A percentile compares a stretch with the other conserved stretches of the same genome.
Evolutionary conservation across 257 asterid genomes (phyloP).

Genomic region (Marsdenia floribunda): DNA sequence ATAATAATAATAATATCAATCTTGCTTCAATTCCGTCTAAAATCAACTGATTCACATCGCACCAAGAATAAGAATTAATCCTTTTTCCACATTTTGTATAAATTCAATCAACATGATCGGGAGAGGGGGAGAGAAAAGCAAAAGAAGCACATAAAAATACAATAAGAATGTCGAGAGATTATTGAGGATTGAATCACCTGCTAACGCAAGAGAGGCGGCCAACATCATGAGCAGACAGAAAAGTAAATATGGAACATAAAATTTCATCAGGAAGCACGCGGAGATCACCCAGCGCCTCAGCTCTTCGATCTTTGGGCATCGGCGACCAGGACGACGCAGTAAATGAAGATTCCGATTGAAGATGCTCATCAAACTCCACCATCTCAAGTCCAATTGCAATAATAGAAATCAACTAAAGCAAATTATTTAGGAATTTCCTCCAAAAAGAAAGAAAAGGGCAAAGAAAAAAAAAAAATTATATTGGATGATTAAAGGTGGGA

Average conservation of each 20-base stretch:
- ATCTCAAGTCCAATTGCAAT: background rate
- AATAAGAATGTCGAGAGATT: background rate
- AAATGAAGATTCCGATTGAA: constrained; percentile 17
- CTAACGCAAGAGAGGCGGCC: constrained; percentile 89
- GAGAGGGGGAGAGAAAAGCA: background rate
- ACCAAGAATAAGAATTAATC: background rate
- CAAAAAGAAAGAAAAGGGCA: too few relatives aligned
- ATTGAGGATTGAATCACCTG: constrained; percentile 42
- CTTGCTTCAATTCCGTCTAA: background rate
- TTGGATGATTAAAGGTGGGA: background rate
- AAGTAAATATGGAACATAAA: constrained; percentile 41
- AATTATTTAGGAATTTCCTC: background rate
- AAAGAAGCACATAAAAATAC: background rate
- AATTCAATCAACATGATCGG: background rate
- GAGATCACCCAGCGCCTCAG: constrained; percentile 72
- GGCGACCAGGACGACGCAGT: constrained; percentile 5
- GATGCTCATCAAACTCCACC: constrained; percentile 25
- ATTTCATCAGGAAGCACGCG: constrained; percentile 73
- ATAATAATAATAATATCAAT: background rate
- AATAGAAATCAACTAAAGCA: constrained; percentile 1
- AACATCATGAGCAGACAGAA: constrained; percentile 67
- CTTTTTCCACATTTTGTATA: background rate
- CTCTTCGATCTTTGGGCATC: constrained; percentile 54
- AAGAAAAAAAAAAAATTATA: background rate
- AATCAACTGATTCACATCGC: background rate